Percentiles rank a stretch among this genome's conserved stretches.
phyloP scores from a whole-genome alignment of 306 rosid genomes.

The Arachis hypogaea region DNA sequence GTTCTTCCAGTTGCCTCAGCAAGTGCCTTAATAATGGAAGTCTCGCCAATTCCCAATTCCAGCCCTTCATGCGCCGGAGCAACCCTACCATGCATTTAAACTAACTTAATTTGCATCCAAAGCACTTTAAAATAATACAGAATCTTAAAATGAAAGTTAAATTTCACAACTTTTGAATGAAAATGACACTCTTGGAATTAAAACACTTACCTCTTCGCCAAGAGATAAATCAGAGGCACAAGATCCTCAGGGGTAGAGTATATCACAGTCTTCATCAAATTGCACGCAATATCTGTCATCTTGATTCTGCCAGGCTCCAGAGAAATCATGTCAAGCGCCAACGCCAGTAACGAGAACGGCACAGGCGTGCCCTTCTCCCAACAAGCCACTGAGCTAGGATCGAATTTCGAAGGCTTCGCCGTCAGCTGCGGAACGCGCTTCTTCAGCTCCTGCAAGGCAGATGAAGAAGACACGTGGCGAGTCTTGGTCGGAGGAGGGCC shows the following conservation, averaged over 20 bases:
- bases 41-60: constrained; percentile 90
- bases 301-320: constrained; percentile 65
- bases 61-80: constrained; percentile 79
- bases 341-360: constrained; percentile 63
- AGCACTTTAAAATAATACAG: not conserved
- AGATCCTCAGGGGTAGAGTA: constrained; percentile 73
- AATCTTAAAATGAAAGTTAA: not conserved
- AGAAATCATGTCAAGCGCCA: constrained; percentile 65
- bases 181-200: too few relatives aligned
- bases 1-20: constrained; percentile 81
- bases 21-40: constrained; percentile 83
- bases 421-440: constrained; percentile 50
- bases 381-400: constrained; percentile 50
- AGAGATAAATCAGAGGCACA: constrained; percentile 62
- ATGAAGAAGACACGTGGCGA: constrained; percentile 3
- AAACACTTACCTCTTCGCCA: constrained; percentile 43
- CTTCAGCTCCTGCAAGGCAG: constrained; percentile 56
- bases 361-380: constrained; percentile 76
- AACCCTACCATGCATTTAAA: constrained; percentile 34
- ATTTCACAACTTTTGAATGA: not conserved
- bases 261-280: constrained; percentile 80
- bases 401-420: constrained; percentile 65
- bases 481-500: constrained; percentile 32
- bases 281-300: constrained; percentile 82
- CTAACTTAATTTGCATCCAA: not conserved